Evolutionary conservation across 2,329 filamentous ascomycete species (phyloP).

Genomic region (Cercospora zeae-maydis): DNA sequence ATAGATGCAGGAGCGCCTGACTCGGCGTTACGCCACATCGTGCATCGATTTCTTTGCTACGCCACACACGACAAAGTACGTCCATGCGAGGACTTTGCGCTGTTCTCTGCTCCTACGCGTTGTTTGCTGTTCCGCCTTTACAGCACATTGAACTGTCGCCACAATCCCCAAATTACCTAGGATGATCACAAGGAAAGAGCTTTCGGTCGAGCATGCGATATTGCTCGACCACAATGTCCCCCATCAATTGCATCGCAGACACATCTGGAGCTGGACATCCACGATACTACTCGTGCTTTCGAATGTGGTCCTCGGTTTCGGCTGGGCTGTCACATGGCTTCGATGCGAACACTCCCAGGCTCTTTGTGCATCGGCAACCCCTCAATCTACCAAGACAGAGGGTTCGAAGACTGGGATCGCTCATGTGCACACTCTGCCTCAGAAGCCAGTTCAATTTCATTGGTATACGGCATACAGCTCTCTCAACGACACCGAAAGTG

Average conservation of each 20-base stretch:
- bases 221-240: not conserved
- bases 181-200: not conserved
- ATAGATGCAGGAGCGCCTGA: not conserved
- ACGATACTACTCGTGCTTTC: not conserved
- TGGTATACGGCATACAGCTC: constrained; percentile 19
- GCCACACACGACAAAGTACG: not conserved
- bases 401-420: not conserved
- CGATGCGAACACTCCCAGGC: not conserved
- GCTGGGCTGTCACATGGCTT: constrained; percentile 1
- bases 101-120: not conserved
- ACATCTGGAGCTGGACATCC: not conserved
- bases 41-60: not conserved
- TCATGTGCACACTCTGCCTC: constrained; percentile 1
- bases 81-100: not conserved
- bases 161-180: not conserved
- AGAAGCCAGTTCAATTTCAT: constrained; percentile 10
- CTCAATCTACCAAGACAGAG: not conserved
- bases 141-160: not conserved
- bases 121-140: not conserved
- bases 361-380: not conserved
- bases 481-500: constrained; percentile 10
- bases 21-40: not conserved
- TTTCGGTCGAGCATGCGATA: not conserved
- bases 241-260: not conserved
- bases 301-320: constrained; percentile 4